These are phyloP conservation scores for Hansenula anomala DNA, from an alignment of 1,139 yeast genomes.

Conservation along the genomic window DNA sequence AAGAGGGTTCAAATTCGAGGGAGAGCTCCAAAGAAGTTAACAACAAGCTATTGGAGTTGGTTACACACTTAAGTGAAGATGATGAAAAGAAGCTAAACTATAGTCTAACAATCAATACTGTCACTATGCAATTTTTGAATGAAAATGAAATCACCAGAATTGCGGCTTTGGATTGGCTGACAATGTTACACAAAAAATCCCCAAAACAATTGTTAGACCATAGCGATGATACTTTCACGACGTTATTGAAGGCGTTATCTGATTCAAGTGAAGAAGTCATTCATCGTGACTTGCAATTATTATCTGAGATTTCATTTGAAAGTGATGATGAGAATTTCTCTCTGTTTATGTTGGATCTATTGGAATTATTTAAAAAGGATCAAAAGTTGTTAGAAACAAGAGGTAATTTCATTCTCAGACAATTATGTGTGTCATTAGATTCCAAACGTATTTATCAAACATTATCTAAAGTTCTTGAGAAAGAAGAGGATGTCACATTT, in stretches of 20 bases:
- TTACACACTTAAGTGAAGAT: constrained; percentile 28
- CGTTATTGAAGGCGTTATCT: constrained; percentile 72
- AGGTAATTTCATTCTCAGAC: constrained; percentile 82
- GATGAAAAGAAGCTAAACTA: constrained; percentile 44
- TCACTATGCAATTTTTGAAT: constrained; percentile 56
- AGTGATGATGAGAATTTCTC: constrained; percentile 77
- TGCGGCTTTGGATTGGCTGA: constrained; percentile 89
- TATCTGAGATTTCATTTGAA: constrained; percentile 74
- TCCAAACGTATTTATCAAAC: constrained; percentile 83
- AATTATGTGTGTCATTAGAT: constrained; percentile 74
- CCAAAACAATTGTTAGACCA: constrained; percentile 57
- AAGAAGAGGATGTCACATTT: constrained; percentile 62
- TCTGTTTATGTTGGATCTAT: constrained; percentile 67
- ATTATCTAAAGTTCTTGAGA: constrained; percentile 69
- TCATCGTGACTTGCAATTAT: constrained; percentile 66
- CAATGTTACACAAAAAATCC: constrained; percentile 71
- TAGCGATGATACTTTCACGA: constrained; percentile 67
- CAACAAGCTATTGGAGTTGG: constrained; percentile 41
- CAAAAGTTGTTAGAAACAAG: constrained; percentile 59
- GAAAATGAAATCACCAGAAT: constrained; percentile 79
- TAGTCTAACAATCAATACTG: constrained; percentile 52
- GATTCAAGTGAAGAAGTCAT: constrained; percentile 87
- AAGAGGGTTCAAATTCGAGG: constrained; percentile 38
- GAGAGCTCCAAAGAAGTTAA: constrained; percentile 54
- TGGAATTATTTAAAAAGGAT: constrained; percentile 66